Base-by-base conservation (phyloP, 192 early-diverging fungal species). In the Radiomyces spectabilis region DNA sequence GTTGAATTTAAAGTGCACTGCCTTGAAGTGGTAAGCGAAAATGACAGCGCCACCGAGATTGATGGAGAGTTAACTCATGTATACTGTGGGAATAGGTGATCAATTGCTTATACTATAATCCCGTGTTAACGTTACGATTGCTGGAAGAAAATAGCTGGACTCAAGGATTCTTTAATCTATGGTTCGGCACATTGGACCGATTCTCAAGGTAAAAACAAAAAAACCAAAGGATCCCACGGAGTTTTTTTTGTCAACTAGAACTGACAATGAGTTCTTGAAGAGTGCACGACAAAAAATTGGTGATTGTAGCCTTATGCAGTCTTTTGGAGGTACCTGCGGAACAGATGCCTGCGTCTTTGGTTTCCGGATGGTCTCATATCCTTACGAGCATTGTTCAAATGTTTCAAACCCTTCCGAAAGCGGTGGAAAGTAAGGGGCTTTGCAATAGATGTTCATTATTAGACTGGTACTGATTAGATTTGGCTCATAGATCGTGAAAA, bases 211-310 rank as follows among this genome's bases (percentile, higher is more conserved):
- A n/a, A n/a, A n/a, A n/a, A n/a, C n/a, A n/a, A n/a, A n/a, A n/a
- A n/a, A n/a, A n/a, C n/a, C n/a, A n/a, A n/a, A n/a, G n/a, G n/a
- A n/a, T n/a, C n/a, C n/a, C n/a, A n/a, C n/a, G n/a, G n/a, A n/a
- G n/a, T 16, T 7, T 29, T 29, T 5, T 12, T 47, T 47, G 8
- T 27, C 22, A 19, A 29, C 3, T 47, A 47, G n/a, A n/a, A n/a
- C n/a, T 5, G 21, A 1, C 22, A 1, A 45, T 7, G 16, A 33
- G 6, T 85, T n/a, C n/a, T n/a, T n/a, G n/a, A n/a, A n/a, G 94
- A 46, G 94, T 97, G 13, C 87, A 93, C 70, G 94, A 97, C 69
- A 95, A 94, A 79, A 93, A 93, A 74, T 80, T 97, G n/a, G 78
- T 81, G 10, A 87, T 97, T 45, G 61, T 93, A 24, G 79, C 91